Evolutionary conservation across 2,329 filamentous ascomycete species (phyloP).

Genomic region (Anthostomella pinea): DNA sequence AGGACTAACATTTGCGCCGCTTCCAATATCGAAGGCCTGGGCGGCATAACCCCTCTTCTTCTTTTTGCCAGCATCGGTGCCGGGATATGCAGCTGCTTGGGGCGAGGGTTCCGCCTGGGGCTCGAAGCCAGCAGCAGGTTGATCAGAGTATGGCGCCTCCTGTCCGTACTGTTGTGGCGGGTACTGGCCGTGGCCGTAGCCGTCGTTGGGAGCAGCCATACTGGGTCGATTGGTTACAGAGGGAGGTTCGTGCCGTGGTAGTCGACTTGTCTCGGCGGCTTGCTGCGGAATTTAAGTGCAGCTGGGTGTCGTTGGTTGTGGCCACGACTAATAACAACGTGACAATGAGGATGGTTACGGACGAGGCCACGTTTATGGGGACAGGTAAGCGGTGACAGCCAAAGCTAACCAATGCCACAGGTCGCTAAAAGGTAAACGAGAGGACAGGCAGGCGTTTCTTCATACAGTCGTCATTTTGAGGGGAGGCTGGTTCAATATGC

Average conservation of each 20-base stretch:
- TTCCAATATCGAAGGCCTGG: constrained; percentile 89
- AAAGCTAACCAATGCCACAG: not conserved
- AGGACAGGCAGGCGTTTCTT: constrained; percentile 4
- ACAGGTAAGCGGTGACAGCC: constrained; percentile 16
- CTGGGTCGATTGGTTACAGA: constrained; percentile 27
- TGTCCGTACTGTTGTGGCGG: constrained; percentile 41
- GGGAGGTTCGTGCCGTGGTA: constrained; percentile 1
- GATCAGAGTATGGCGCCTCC: constrained; percentile 39
- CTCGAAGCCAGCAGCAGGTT: constrained; percentile 36
- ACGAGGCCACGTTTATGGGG: constrained; percentile 20
- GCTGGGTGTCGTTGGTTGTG: constrained; percentile 3
- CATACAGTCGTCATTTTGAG: constrained; percentile 9
- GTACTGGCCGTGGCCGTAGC: constrained; percentile 53
- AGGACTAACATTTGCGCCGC: constrained; percentile 71
- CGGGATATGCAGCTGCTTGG: constrained; percentile 28
- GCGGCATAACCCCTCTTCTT: constrained; percentile 96
- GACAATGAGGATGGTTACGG: constrained; percentile 3
- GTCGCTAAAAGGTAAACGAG: not conserved
- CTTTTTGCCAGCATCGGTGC: constrained; percentile 58
- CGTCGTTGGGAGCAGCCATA: constrained; percentile 58
- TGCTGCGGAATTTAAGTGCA: not conserved
- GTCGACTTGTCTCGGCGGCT: constrained; percentile 1
- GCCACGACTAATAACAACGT: constrained; percentile 1
- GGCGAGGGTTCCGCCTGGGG: constrained; percentile 37
- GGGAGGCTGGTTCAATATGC: constrained; percentile 2